Conservation (phyloP, 2,329 filamentous ascomycete genomes). For the Didymella pomorum region DNA sequence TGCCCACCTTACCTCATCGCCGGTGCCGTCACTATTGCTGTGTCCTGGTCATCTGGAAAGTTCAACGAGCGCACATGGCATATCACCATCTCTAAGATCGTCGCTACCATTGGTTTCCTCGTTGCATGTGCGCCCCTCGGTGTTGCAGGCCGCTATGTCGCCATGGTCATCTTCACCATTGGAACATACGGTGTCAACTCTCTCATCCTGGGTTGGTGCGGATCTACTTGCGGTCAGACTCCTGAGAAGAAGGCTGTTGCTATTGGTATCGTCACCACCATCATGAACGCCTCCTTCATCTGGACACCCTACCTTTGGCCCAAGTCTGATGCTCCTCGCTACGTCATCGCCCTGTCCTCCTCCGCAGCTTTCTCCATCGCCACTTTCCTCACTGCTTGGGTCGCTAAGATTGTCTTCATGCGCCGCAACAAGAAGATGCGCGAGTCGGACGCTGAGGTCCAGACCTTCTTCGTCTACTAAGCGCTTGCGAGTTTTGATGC, state of each 20-base stretch:
- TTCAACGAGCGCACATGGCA: constrained; percentile 77
- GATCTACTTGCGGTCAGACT: constrained; percentile 54
- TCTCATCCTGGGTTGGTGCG: constrained; percentile 57
- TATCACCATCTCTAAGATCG: constrained; percentile 67
- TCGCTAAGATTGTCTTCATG: constrained; percentile 42
- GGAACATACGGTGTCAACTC: constrained; percentile 52
- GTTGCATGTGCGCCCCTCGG: constrained; percentile 65
- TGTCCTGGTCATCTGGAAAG: constrained; percentile 75
- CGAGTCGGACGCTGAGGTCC: constrained; percentile 34
- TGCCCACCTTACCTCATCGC: constrained; percentile 59
- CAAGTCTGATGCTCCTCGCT: constrained; percentile 41
- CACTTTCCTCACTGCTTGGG: constrained; percentile 42
- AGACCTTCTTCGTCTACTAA: constrained; percentile 46
- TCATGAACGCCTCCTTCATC: constrained; percentile 55
- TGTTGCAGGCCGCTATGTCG: constrained; percentile 70
- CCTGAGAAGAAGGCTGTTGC: constrained; percentile 57
- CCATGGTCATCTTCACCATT: constrained; percentile 65
- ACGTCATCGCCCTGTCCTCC: constrained; percentile 42
- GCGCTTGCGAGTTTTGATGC: background rate
- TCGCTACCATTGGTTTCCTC: constrained; percentile 72
- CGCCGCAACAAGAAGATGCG: constrained; percentile 46
- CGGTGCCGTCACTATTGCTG: constrained; percentile 68
- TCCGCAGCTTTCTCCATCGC: constrained; percentile 46
- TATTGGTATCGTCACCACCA: constrained; percentile 55
- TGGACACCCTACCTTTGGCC: constrained; percentile 51